Evolutionary conservation across 2,329 filamentous ascomycete species (phyloP), one percentile per base, ranked within the genome.

Genomic region (Fusarium sacchari): DNA sequence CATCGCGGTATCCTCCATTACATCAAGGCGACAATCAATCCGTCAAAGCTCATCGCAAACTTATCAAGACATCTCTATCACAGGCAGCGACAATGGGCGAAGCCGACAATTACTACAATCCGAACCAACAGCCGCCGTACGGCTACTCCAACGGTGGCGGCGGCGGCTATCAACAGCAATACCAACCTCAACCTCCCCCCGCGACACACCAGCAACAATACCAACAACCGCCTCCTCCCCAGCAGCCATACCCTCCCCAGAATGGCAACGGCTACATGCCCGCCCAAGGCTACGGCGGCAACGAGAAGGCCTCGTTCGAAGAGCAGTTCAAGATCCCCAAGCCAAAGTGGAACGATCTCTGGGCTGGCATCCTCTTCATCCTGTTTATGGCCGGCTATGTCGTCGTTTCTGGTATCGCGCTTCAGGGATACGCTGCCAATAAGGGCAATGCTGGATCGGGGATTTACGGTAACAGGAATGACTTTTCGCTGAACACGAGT

Each of bases 331-430:
- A 92, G 82, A 82, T 98, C 59, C 89, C 94, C 58, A 91, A 86
- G 72, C 94, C 94, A n/a, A 97, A 96, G 81, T 97, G 88, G 84
- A 94, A 98, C 78, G 96, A 98, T 80, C 80, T 93, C 32, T 98
- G 95, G 96, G 95, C 95, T 7, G 95, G 93, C 8, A 84, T 97
- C 44, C 84, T 98, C 79, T 89, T 97, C 76, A 86, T 96, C 42
- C 82, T 89, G 24, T 91, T 93, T 30, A 92, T 92, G 79, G 83
- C 88, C 7, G 95, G 94, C 20, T 97, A 93, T 78, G 88, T 90
- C 15, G 94, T 89, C 14, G 91, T 97, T 55, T 95, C 92, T 13
- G 95, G 87, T 7, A 86, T 97, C 39, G 86, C 91, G 0, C 89
- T 98, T 43, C 88, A 92, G 73, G 93, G 93, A 60, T 97, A 97